Percentiles rank a stretch among this genome's conserved stretches.
Conservation (phyloP, 164 flowering plant genomes). For the Houttuynia cordata region DNA sequence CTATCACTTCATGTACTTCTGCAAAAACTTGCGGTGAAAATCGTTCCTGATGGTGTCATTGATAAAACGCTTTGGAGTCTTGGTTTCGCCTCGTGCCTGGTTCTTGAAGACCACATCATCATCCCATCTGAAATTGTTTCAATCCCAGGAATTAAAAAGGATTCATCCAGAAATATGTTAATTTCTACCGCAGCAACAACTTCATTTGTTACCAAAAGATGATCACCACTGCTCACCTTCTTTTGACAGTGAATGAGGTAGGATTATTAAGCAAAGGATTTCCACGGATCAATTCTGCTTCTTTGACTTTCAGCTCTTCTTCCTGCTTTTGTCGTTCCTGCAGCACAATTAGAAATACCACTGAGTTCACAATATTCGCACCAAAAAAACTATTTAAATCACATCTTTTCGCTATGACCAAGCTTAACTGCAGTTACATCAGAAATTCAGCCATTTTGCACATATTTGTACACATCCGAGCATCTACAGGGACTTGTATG, state of each 20-base stretch:
- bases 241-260: slow-evolving; percentile 64
- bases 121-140: slow-evolving; percentile 54
- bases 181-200: neutral
- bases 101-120: slow-evolving; percentile 98
- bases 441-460: too few relatives aligned
- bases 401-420: too few relatives aligned
- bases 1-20: slow-evolving; percentile 77
- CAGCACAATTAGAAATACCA: slow-evolving; percentile 3
- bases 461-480: too few relatives aligned
- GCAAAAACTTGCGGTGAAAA: slow-evolving; percentile 87
- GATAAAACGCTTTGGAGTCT: slow-evolving; percentile 82
- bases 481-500: too few relatives aligned
- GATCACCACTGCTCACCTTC: slow-evolving; percentile 50
- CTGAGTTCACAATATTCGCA: neutral
- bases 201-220: neutral
- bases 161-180: neutral
- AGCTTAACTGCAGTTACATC: too few relatives aligned
- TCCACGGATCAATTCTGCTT: slow-evolving; percentile 77
- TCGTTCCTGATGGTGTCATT: slow-evolving; percentile 92
- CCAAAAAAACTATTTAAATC: neutral
- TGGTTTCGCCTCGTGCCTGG: slow-evolving; percentile 91
- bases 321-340: slow-evolving; percentile 64
- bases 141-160: neutral
- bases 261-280: slow-evolving; percentile 73
- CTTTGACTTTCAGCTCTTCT: slow-evolving; percentile 81